Percentiles rank a stretch among this genome's conserved stretches.
Evolutionary conservation across 805 yeast genomes (phyloP).

Genomic region (Pichia exigua): DNA sequence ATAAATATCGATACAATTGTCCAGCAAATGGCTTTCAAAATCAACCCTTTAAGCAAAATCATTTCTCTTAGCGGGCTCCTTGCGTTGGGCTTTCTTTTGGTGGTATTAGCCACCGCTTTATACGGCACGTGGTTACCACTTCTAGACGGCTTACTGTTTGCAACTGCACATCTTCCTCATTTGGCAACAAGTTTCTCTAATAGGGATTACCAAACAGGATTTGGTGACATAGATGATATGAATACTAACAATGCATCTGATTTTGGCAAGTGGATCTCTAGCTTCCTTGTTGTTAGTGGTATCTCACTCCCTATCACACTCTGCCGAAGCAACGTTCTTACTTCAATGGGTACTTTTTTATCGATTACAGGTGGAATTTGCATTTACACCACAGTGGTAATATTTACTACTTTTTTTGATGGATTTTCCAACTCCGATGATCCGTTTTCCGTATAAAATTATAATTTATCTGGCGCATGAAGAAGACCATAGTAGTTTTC

Average conservation of each 20-base stretch:
- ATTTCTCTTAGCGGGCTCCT: constrained; percentile 69
- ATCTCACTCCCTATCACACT: constrained; percentile 66
- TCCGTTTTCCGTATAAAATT: constrained; percentile 15
- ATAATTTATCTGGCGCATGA: too few species aligned
- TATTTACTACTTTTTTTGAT: constrained; percentile 74
- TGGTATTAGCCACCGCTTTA: constrained; percentile 80
- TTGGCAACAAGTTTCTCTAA: constrained; percentile 43
- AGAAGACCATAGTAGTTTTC: too few species aligned
- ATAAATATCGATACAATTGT: background rate
- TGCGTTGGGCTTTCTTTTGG: constrained; percentile 84
- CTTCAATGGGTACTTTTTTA: constrained; percentile 64
- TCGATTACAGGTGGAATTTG: constrained; percentile 78
- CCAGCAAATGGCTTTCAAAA: background rate
- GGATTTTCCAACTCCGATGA: constrained; percentile 35
- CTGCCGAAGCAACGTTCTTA: constrained; percentile 66
- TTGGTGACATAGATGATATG: constrained; percentile 44
- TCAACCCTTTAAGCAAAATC: constrained; percentile 47
- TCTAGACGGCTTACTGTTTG: constrained; percentile 54
- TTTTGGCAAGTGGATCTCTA: constrained; percentile 71
- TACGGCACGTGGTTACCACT: constrained; percentile 90
- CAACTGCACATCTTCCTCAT: constrained; percentile 67
- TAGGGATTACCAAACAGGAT: constrained; percentile 40
- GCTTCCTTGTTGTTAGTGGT: constrained; percentile 70
- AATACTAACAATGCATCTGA: constrained; percentile 49
- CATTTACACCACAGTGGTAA: constrained; percentile 75